A percentile compares a stretch with the other conserved stretches of the same genome.
These are phyloP conservation scores for Inga oerstediana DNA, from an alignment of 306 rosid genomes.

Conservation along the genomic window DNA sequence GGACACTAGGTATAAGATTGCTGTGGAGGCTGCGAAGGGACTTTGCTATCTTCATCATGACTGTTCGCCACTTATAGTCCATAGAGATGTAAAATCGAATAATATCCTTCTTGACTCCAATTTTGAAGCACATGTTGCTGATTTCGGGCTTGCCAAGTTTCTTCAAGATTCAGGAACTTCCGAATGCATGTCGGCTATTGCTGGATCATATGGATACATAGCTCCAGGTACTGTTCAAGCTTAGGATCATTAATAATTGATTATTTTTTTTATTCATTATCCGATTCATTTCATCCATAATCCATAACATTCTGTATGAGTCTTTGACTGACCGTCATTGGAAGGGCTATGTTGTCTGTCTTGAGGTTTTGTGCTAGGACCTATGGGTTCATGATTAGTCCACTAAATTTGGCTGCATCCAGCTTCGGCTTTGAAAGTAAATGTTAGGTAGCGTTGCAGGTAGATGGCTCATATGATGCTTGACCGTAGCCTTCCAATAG, in stretches of 20 bases:
- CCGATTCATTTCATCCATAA: conserved; percentile 19
- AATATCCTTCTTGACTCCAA: conserved; percentile 87
- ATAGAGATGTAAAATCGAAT: conserved; percentile 92
- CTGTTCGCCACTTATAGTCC: conserved; percentile 92
- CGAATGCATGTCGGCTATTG: conserved; percentile 98
- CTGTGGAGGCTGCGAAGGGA: conserved; percentile 95
- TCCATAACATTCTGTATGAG: conserved; percentile 30
- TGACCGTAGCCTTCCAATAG: conserved; percentile 36
- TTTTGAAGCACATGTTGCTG: conserved; percentile 97
- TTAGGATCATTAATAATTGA: conserved; percentile 18
- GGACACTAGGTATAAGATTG: conserved; percentile 89
- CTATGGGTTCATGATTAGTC: conserved; percentile 15
- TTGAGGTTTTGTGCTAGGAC: conserved; percentile 28
- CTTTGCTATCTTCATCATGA: conserved; percentile 98
- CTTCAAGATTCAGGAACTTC: conserved; percentile 98
- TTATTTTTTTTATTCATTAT: conserved; percentile 25
- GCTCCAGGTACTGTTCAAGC: conserved; percentile 77
- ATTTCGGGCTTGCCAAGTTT: conserved; percentile 98
- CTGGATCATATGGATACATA: conserved; percentile 97
- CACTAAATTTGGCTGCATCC: conserved; percentile 16
- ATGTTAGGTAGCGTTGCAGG: conserved; percentile 40
- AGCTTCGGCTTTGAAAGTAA: conserved; percentile 38
- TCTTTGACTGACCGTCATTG: conserved; percentile 32
- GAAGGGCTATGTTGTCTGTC: conserved; percentile 33
- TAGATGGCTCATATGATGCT: conserved; percentile 21